Conservation (phyloP, 2,329 filamentous ascomycete species). For the Paecilomyces variotii region DNA sequence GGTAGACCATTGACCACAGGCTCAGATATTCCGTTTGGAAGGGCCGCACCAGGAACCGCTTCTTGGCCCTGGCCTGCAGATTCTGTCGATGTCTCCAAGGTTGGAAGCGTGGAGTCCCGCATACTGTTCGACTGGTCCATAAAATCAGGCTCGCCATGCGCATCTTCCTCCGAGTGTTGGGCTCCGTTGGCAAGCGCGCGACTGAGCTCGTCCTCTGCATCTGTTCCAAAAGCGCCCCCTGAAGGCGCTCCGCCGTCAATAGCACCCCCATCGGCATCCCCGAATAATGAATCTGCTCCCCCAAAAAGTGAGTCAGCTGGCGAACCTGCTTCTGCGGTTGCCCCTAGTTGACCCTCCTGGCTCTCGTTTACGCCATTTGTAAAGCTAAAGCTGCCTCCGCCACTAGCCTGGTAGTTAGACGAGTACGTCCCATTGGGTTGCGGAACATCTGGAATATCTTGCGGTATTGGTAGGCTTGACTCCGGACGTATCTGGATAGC, state of each 20-base stretch:
- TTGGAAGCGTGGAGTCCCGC: constrained; percentile 4
- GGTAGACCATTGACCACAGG: constrained; percentile 33
- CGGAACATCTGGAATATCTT: constrained; percentile 52
- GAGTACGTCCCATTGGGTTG: constrained; percentile 60
- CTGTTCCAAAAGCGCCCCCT: constrained; percentile 61
- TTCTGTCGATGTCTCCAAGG: constrained; percentile 5
- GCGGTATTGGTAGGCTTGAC: constrained; percentile 66
- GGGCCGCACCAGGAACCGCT: constrained; percentile 10
- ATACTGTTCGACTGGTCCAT: constrained; percentile 13
- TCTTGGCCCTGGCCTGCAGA: constrained; percentile 7
- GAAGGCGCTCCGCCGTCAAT: constrained; percentile 40
- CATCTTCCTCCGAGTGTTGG: constrained; percentile 43
- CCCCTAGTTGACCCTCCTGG: constrained; percentile 25
- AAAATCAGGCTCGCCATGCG: constrained; percentile 23
- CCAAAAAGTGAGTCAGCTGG: constrained; percentile 78
- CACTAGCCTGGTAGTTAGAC: constrained; percentile 54
- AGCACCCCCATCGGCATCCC: constrained; percentile 59
- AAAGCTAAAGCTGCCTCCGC: constrained; percentile 46
- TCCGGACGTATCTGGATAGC: constrained; percentile 77
- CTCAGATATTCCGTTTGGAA: constrained; percentile 19
- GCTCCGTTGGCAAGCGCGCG: constrained; percentile 60
- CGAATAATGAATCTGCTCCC: constrained; percentile 82
- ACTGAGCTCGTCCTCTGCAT: constrained; percentile 79
- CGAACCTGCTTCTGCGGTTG: constrained; percentile 53
- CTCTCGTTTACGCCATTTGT: constrained; percentile 31